Conservation (phyloP, 805 yeast species). For the Saturnispora besseyi region DNA sequence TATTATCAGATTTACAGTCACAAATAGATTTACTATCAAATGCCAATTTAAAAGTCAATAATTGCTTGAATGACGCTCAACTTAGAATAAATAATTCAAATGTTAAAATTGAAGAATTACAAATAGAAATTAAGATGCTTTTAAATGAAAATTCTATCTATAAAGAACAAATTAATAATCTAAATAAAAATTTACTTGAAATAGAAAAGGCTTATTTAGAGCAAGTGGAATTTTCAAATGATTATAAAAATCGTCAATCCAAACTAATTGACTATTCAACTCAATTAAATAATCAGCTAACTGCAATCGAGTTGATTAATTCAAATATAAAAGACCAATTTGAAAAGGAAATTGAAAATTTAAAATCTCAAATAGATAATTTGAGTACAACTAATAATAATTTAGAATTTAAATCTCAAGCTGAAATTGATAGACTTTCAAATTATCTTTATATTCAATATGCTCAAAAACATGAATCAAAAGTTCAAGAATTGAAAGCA, state of each 20-base stretch:
- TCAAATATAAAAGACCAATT: background rate
- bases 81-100: background rate
- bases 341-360: background rate
- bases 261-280: constrained; percentile 4
- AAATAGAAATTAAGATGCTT: background rate
- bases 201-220: background rate
- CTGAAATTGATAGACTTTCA: constrained; percentile 6
- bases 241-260: constrained; percentile 3
- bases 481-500: constrained; percentile 52
- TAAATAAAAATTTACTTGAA: background rate
- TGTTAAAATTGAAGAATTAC: background rate
- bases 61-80: background rate
- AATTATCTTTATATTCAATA: constrained; percentile 55
- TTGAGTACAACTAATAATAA: background rate
- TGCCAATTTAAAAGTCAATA: background rate
- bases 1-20: background rate
- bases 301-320: constrained; percentile 4
- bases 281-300: constrained; percentile 3
- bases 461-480: constrained; percentile 67
- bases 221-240: background rate
- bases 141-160: background rate
- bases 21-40: background rate
- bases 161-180: constrained; percentile 1
- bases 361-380: constrained; percentile 3
- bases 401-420: constrained; percentile 3